Conservation (phyloP, 306 rosid species). For the Malus asiatica region DNA sequence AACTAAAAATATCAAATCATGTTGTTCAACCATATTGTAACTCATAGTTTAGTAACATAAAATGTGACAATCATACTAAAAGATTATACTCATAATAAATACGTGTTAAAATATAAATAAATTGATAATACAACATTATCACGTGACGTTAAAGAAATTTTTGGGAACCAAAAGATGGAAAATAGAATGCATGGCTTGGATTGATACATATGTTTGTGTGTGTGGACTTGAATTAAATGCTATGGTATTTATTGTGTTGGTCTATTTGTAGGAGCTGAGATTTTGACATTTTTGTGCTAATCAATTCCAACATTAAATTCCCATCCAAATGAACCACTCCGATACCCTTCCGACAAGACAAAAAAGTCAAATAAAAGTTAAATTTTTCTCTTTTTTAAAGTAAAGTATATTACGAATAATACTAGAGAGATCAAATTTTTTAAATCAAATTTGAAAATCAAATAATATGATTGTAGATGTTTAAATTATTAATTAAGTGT, state of each 20-base stretch:
- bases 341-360: no score
- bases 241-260: neutral
- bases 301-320: neutral
- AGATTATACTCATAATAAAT: no score
- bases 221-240: neutral
- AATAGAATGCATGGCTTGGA: neutral
- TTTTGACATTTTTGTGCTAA: neutral
- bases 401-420: no score
- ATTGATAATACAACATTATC: no score
- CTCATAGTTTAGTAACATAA: no score
- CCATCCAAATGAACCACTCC: neutral
- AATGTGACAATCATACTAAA: neutral
- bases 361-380: no score
- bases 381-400: no score
- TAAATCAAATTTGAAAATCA: no score
- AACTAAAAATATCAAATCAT: neutral
- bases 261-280: neutral
- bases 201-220: neutral
- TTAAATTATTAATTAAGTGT: no score
- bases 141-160: no score
- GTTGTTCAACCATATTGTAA: neutral
- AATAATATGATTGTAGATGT: fast-evolving
- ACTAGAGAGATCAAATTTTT: no score
- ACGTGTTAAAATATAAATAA: neutral
- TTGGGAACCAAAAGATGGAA: neutral